Conservation (phyloP, 345 rosid genomes). For the Theobroma cacao region DNA sequence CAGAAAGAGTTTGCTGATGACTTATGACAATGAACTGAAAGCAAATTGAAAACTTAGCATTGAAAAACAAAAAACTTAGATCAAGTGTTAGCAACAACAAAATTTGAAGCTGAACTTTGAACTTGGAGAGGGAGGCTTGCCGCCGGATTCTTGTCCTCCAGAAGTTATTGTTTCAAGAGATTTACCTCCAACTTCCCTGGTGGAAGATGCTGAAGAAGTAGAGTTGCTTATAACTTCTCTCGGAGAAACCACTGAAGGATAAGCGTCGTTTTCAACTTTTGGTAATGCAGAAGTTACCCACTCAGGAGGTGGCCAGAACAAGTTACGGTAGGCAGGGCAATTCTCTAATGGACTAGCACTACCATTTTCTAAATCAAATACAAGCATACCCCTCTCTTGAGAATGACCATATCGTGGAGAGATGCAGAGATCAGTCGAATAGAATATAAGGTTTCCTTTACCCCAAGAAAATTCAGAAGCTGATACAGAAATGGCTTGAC, state of each 20-base stretch:
- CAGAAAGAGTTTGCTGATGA: background rate
- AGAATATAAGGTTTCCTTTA: constrained; percentile 60
- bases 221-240: background rate
- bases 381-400: constrained; percentile 23
- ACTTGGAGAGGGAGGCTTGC: background rate
- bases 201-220: background rate
- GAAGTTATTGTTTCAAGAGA: too few species aligned
- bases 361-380: constrained; percentile 62
- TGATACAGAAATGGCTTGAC: constrained; percentile 50
- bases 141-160: too few species aligned
- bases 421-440: constrained; percentile 33
- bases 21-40: background rate
- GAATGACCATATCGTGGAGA: background rate
- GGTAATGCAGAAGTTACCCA: constrained; percentile 45
- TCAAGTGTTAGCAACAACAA: background rate
- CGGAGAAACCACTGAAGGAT: background rate
- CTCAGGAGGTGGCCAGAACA: constrained; percentile 83
- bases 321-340: constrained; percentile 41
- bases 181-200: background rate
- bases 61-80: too few species aligned
- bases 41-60: background rate
- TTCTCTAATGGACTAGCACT: constrained; percentile 40
- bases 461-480: constrained; percentile 38
- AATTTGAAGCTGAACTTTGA: background rate
- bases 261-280: background rate